A percentile compares a stretch with the other conserved stretches of the same genome.
phyloP scores from a whole-genome alignment of 176 grass and related monocot genomes.

The Guadua angustifolia region DNA sequence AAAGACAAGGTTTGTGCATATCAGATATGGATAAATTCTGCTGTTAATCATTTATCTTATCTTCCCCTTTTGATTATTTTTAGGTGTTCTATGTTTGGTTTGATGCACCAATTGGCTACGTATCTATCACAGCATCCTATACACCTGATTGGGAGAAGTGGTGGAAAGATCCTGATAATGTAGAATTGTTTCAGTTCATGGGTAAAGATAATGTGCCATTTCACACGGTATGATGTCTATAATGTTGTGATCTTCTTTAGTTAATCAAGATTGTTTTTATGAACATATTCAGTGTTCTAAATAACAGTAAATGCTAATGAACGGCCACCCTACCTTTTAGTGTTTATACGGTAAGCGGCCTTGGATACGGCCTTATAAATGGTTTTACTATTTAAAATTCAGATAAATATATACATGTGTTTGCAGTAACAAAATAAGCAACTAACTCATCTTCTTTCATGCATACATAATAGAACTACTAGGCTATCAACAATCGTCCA shows the following conservation, averaged over 20 bases:
- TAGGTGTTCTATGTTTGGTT: conserved; percentile 99
- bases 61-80: conserved; percentile 34
- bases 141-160: conserved; percentile 99
- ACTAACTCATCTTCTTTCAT: too few relatives aligned
- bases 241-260: conserved; percentile 12
- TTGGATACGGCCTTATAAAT: too few relatives aligned
- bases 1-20: conserved; percentile 78
- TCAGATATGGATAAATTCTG: conserved; percentile 24
- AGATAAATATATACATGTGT: too few relatives aligned
- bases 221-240: conserved; percentile 78
- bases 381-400: too few relatives aligned
- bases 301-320: too few relatives aligned
- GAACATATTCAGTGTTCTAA: too few relatives aligned
- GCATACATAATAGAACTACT: too few relatives aligned
- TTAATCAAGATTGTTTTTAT: conserved; percentile 5
- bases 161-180: conserved; percentile 96
- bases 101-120: conserved; percentile 97
- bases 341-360: too few relatives aligned
- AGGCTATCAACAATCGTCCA: too few relatives aligned
- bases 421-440: too few relatives aligned
- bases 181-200: conserved; percentile 98
- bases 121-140: conserved; percentile 95
- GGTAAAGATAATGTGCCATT: conserved; percentile 99
- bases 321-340: too few relatives aligned
- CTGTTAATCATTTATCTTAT: conserved; percentile 31